These are phyloP conservation scores for Rhododendron vialii DNA, from an alignment of 148 eudicot genomes.

Conservation along the genomic window DNA sequence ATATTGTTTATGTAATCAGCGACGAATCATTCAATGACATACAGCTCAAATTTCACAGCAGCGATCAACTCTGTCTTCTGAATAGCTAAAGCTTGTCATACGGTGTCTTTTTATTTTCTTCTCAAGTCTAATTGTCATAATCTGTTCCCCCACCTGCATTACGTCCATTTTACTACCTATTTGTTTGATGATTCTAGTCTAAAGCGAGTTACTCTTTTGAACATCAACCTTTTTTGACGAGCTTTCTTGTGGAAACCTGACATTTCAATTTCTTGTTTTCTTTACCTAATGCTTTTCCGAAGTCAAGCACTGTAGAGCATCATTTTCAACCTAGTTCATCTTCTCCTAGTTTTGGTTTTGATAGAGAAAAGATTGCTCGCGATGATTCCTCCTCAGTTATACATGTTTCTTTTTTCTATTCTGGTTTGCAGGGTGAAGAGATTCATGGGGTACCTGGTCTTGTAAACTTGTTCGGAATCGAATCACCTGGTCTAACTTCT, in stretches of 20 bases:
- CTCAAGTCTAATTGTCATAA: not conserved
- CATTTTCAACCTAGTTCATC: not conserved
- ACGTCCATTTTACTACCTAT: not conserved
- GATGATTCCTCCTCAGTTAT: not conserved
- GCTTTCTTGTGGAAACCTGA: not conserved
- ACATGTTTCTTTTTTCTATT: not conserved
- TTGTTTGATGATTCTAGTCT: not conserved
- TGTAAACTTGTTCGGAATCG: slow-evolving; percentile 81
- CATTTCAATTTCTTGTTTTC: not conserved
- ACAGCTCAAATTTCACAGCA: not conserved
- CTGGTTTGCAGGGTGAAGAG: slow-evolving; percentile 54
- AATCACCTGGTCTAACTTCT: slow-evolving; percentile 89
- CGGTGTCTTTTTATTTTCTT: not conserved
- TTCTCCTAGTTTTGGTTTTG: not conserved
- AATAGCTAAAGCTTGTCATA: not conserved
- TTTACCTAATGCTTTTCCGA: not conserved
- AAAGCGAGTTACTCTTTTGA: not conserved
- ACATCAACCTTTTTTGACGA: not conserved
- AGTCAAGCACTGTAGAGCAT: not conserved
- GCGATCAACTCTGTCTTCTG: not conserved
- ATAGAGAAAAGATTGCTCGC: not conserved
- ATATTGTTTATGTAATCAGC: not conserved
- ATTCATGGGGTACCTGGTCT: slow-evolving; percentile 72
- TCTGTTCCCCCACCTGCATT: not conserved
- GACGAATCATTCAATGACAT: not conserved